Conservation (phyloP, 2,329 filamentous ascomycete genomes). For the Ceratocystis eucalypticola region DNA sequence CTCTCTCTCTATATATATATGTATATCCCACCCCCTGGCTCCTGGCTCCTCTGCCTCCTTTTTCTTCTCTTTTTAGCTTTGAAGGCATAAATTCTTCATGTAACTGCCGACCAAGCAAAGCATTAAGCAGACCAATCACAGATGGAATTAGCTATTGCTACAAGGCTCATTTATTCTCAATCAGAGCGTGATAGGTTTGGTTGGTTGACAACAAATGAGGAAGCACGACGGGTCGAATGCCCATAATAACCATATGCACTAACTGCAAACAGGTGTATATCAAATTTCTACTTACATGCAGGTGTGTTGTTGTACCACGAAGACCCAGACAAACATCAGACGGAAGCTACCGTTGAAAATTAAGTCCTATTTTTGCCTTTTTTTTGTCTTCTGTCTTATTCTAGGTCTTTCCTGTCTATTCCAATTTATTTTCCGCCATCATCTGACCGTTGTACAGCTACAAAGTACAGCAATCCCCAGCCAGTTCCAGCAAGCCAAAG, state of each 20-base stretch:
- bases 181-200: not conserved
- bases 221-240: not conserved
- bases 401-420: not conserved
- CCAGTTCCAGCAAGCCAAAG: not conserved
- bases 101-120: not conserved
- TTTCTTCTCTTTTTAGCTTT: not conserved
- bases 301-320: not conserved
- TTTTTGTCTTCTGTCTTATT: not conserved
- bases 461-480: not conserved
- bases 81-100: not conserved
- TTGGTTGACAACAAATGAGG: not conserved
- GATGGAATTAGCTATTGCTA: not conserved
- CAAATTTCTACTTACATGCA: not conserved
- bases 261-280: not conserved
- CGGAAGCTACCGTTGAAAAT: constrained; percentile 9
- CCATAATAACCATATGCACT: not conserved
- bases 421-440: not conserved
- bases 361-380: not conserved
- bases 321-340: constrained; percentile 5
- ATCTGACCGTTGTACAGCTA: not conserved
- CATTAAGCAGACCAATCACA: not conserved
- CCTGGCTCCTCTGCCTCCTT: not conserved
- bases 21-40: not conserved
- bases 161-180: not conserved
- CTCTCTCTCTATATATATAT: not conserved